Percentiles rank a stretch among this genome's conserved stretches.
These are phyloP conservation scores for Colletotrichum noveboracense DNA, from an alignment of 2,329 filamentous ascomycete species.

Conservation along the genomic window DNA sequence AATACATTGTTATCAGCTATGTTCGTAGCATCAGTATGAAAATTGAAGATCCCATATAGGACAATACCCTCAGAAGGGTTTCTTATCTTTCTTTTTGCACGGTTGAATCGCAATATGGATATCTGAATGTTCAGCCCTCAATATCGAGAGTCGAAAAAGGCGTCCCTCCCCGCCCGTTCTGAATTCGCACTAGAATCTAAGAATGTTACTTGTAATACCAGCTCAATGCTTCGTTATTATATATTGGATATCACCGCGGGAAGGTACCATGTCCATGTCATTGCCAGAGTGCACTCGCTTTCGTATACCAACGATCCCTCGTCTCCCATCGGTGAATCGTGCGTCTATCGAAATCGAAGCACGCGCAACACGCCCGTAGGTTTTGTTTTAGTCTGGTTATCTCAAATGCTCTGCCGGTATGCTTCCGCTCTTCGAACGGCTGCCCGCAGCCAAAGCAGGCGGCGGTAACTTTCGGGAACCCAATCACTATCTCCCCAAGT, in stretches of 20 bases:
- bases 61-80: background rate
- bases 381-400: background rate
- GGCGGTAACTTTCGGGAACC: background rate
- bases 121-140: background rate
- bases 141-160: background rate
- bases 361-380: background rate
- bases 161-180: background rate
- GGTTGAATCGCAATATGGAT: background rate
- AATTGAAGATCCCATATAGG: rapidly evolving
- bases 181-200: background rate
- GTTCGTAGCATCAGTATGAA: too few species aligned
- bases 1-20: rapidly evolving
- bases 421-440: background rate
- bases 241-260: background rate
- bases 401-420: background rate
- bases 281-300: background rate
- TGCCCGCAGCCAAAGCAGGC: background rate
- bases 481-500: background rate
- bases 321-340: background rate
- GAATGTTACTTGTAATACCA: background rate
- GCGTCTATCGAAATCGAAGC: background rate
- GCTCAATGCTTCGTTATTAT: background rate
- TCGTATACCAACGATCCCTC: background rate
- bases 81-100: background rate
- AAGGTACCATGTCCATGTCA: background rate